phyloP scores from a whole-genome alignment of 2,329 filamentous ascomycete species.

The Cladosporium sp. region DNA sequence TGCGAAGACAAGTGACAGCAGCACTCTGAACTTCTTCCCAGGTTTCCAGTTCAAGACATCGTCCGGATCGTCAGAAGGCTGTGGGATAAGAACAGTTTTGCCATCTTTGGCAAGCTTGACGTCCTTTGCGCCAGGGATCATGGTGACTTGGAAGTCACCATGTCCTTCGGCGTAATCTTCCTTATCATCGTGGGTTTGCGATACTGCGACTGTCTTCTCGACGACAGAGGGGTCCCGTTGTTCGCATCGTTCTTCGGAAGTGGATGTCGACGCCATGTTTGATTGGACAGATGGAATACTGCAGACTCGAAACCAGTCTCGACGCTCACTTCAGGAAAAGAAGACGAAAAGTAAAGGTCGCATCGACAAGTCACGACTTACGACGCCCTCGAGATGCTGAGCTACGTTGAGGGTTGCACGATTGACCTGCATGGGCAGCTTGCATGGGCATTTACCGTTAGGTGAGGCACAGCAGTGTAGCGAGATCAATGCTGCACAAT shows the following conservation, averaged over 20 bases:
- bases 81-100: constrained; percentile 23
- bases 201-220: neutral
- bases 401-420: neutral
- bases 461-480: neutral
- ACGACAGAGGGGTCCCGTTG: neutral
- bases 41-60: constrained; percentile 25
- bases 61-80: constrained; percentile 21
- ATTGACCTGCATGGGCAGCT: neutral
- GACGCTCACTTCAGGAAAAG: no score
- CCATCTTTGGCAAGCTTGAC: constrained; percentile 21
- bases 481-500: constrained; percentile 3
- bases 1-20: constrained; percentile 27
- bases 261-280: neutral
- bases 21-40: constrained; percentile 32
- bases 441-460: neutral
- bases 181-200: neutral
- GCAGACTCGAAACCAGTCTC: no score
- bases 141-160: neutral
- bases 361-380: neutral
- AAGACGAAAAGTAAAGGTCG: no score
- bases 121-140: neutral
- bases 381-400: neutral
- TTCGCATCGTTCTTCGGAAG: neutral
- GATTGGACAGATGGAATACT: no score
- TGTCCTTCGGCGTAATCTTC: neutral